phyloP scores from a whole-genome alignment of 305 asterid species.

The Plantago lanceolata region DNA sequence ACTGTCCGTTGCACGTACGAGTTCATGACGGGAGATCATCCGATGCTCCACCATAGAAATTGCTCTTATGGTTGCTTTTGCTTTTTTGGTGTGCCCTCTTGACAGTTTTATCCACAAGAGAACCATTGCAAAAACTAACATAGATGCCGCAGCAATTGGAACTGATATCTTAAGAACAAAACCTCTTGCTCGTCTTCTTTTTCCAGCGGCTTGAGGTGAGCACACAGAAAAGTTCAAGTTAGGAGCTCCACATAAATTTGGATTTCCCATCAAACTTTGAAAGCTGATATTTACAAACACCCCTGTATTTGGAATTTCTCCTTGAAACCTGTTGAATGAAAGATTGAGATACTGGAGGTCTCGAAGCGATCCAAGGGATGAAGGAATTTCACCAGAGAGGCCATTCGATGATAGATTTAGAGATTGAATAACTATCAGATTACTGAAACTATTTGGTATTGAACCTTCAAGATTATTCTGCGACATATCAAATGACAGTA shows the following conservation, averaged over 20 bases:
- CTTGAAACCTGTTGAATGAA: conserved; percentile 33
- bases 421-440: conserved; percentile 23
- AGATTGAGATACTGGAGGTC: conserved; percentile 32
- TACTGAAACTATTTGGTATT: conserved; percentile 26
- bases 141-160: conserved; percentile 20
- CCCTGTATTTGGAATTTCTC: conserved; percentile 32
- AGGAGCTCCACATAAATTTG: conserved; percentile 30
- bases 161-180: conserved; percentile 27
- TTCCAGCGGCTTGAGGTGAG: conserved; percentile 20
- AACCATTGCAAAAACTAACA: conserved; percentile 14
- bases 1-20: conserved; percentile 29
- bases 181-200: conserved; percentile 12
- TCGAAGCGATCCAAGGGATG: conserved; percentile 28
- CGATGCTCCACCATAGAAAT: conserved; percentile 20
- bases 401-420: conserved; percentile 30
- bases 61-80: conserved; percentile 13
- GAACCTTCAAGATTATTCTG: conserved; percentile 28
- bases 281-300: conserved; percentile 25
- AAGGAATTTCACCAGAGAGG: conserved; percentile 30
- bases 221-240: conserved; percentile 25
- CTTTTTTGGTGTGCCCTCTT: conserved; percentile 15
- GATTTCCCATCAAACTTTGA: conserved; percentile 32
- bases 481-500: conserved; percentile 28
- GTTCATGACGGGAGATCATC: conserved; percentile 27
- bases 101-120: conserved; percentile 22